phyloP scores from a whole-genome alignment of 2,329 filamentous ascomycete genomes.

The Paraphaeosphaeria sporulosa region DNA sequence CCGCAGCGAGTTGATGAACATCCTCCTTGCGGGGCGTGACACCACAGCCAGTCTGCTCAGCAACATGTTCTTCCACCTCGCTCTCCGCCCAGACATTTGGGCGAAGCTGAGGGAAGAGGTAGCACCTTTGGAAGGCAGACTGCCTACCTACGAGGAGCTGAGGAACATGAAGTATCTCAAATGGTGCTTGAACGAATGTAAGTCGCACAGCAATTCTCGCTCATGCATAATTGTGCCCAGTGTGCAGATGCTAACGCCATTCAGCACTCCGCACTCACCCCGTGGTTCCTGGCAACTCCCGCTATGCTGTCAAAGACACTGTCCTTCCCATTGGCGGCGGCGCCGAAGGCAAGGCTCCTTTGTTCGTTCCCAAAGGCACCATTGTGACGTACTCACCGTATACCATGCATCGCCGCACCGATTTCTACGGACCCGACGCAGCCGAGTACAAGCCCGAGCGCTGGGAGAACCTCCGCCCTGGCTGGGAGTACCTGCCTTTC shows the following conservation, averaged over 20 bases:
- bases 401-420: conserved; percentile 59
- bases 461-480: conserved; percentile 52
- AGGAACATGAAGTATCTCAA: conserved; percentile 67
- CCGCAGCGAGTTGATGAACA: conserved; percentile 73
- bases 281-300: conserved; percentile 63
- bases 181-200: conserved; percentile 67
- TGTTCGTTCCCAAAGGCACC: conserved; percentile 60
- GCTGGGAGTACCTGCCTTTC: conserved; percentile 51
- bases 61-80: conserved; percentile 73
- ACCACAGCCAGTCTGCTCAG: conserved; percentile 80
- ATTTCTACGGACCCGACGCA: conserved; percentile 59
- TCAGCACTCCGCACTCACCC: conserved; percentile 61
- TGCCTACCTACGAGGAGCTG: conserved; percentile 65
- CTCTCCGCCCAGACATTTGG: conserved; percentile 71
- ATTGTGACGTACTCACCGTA: conserved; percentile 51
- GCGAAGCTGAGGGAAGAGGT: conserved; percentile 75
- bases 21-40: conserved; percentile 84
- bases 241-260: conserved; percentile 14
- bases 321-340: conserved; percentile 60
- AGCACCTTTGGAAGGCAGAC: conserved; percentile 30
- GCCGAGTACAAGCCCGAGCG: conserved; percentile 58
- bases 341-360: conserved; percentile 55
- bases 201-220: conserved; percentile 19
- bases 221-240: neutral
- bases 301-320: conserved; percentile 58